Evolutionary conservation across 768 basidiomycete species (phyloP), one percentile per base, ranked within the genome.

Genomic region (Ramaria rubella): DNA sequence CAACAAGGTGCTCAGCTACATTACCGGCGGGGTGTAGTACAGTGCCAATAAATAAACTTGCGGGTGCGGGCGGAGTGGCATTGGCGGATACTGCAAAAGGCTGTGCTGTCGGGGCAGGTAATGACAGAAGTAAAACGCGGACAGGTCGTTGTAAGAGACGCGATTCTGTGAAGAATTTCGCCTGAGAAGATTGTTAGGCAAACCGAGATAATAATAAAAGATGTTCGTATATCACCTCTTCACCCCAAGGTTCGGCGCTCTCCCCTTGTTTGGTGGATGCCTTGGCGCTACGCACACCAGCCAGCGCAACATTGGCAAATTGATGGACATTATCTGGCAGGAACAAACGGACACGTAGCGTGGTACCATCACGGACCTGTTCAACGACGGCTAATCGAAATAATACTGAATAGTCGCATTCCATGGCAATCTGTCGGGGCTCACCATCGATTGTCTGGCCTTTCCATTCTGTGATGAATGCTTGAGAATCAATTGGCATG

Each of bases 11-110:
- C 63, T 95, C 91, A 12, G 93, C 94, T 24, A 99, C 86, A 70
- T 96, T 96, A 30, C 95, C 95, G 17, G 86, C 90, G 8, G 95
- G 94, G 67, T 98, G 95, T 40, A 90, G 72, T 12, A 91, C 87
- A 57, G 81, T 84, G 58, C 94, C 95, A 66, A 99, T 96, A 72
- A 94, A 94, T 55, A 93, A 81, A 51, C 83, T 89, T 6, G 87
- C 87, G 5, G 55, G 27, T 23, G 89, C 76, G 5, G 84, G 76
- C 2, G 86, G 82, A 12, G 81, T 73, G 58, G 75, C 52, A 64
- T 61, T 55, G 49, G 78, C 62, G 58, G 71, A 76, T 0, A 80
- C 69, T 27, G 79, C 77, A 72, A 94, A 92, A 4, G 92, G 89
- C 9, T 85, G 85, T 11, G 90, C 85, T 15, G 86, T 79, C 2